Base-by-base conservation (phyloP, 2,329 filamentous ascomycete species). In the Aspergillus persii region DNA sequence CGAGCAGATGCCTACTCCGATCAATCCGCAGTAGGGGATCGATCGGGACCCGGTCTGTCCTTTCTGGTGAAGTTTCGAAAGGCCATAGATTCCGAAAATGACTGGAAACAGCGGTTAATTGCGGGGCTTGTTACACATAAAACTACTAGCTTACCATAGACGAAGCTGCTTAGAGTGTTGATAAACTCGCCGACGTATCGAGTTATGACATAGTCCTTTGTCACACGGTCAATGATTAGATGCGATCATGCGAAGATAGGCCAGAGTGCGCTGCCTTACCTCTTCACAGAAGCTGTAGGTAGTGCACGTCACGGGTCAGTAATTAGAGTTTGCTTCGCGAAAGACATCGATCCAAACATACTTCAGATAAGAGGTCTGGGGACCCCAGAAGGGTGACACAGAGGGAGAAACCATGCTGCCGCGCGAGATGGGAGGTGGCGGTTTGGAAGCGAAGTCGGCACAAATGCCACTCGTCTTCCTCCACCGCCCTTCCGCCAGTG, bases 151-250 rank as follows among this genome's bases (percentile, higher is more conserved):
- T n/a, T 54, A 71, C 70, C 63, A 48, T 74, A 80, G 3, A 72
- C 63, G 0, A 77, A 61, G 55, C 77, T 80, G 57, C 77, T 79
- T 2, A 79, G 61, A 0, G 77, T 79, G 59, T 80, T 80, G 63
- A 80, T 74, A 41, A 80, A 79, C 52, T 80, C 78, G 4, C 76
- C 78, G 23, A 80, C 67, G 33, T 77, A 80, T 23, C 74, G 67
- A 8, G 78, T 80, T 11, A 80, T 65, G 8, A 75, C 69, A 68
- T 80, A 80, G 58, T 73, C 70, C 69, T 72, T 52, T 41, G 4
- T 41, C 4, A 31, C 18, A 50, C 36, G 30, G 29, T 57, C n/a
- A 30, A 53, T 15, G 8, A 33, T 27, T 30, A 41, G 23, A 2
- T 23, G 12, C n/a, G 18, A 23, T 23, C 18, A 23, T 23, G 18